These are phyloP conservation scores for Tetradesmus obliquus DNA, from an alignment of 139 green algal species.

Conservation along the genomic window DNA sequence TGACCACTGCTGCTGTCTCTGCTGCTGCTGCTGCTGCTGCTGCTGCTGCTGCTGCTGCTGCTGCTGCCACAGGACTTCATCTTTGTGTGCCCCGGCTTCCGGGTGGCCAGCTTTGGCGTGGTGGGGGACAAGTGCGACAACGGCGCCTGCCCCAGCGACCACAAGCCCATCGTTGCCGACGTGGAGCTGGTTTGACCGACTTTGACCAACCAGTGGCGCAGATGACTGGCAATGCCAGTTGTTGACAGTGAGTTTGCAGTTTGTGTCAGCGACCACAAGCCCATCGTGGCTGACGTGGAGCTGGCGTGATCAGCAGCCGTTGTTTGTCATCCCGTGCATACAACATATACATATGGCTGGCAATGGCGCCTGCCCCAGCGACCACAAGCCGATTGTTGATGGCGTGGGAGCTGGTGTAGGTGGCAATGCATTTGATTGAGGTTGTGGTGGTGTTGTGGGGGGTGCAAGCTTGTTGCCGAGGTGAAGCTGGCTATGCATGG, in stretches of 20 bases:
- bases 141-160: conserved; percentile 6
- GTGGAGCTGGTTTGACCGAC: background rate
- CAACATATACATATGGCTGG: too few species aligned
- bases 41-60: background rate
- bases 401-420: background rate
- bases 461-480: too few species aligned
- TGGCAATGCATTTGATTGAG: too few species aligned
- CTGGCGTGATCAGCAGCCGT: background rate
- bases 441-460: too few species aligned
- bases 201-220: too few species aligned
- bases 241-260: too few species aligned
- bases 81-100: background rate
- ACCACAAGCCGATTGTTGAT: conserved; percentile 30
- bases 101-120: conserved; percentile 2
- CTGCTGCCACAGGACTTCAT: background rate
- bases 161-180: conserved; percentile 31
- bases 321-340: too few species aligned
- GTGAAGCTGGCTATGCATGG: too few species aligned
- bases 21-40: background rate
- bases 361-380: background rate
- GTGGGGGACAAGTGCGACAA: conserved; percentile 6
- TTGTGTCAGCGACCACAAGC: conserved; percentile 15
- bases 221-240: too few species aligned
- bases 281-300: conserved; percentile 25
- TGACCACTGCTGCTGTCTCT: background rate